A percentile compares a stretch with the other conserved stretches of the same genome.
phyloP scores from a whole-genome alignment of 768 basidiomycete species.

The Termitomyces sp. region DNA sequence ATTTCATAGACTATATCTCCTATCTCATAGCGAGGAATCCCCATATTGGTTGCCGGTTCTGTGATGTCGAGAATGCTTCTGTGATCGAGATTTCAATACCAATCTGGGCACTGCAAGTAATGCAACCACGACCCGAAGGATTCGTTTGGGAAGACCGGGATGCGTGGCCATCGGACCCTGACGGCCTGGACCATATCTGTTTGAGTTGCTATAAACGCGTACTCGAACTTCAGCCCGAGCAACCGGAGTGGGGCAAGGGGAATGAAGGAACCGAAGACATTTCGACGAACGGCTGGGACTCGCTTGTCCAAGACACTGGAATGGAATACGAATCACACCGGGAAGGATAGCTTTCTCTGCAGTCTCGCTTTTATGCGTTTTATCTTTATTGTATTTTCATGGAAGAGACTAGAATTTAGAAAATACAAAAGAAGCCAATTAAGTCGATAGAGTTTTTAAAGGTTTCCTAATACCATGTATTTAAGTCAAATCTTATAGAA shows the following conservation, averaged over 20 bases:
- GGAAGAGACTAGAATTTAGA: background rate
- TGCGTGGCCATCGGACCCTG: background rate
- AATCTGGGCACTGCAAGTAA: background rate
- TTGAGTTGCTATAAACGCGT: slow-evolving; percentile 1
- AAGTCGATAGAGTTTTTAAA: no score
- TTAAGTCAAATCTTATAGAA: no score
- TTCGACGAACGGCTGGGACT: background rate
- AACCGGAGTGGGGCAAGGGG: background rate
- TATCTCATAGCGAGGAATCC: background rate
- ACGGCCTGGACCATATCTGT: background rate
- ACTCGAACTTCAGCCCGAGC: background rate
- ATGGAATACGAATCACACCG: background rate
- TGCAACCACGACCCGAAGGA: background rate
- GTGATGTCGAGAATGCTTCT: background rate
- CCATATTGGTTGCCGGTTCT: background rate
- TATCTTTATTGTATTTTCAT: background rate
- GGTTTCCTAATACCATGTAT: no score
- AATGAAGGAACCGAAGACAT: background rate
- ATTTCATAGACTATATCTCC: background rate
- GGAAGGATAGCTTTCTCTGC: background rate
- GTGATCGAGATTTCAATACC: background rate
- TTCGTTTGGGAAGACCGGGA: background rate
- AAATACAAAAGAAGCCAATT: no score
- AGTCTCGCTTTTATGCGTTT: no score
- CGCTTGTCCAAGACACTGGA: background rate